These are phyloP conservation scores for Amaranthus cruentus DNA, from an alignment of 148 eudicot species.

Conservation along the genomic window DNA sequence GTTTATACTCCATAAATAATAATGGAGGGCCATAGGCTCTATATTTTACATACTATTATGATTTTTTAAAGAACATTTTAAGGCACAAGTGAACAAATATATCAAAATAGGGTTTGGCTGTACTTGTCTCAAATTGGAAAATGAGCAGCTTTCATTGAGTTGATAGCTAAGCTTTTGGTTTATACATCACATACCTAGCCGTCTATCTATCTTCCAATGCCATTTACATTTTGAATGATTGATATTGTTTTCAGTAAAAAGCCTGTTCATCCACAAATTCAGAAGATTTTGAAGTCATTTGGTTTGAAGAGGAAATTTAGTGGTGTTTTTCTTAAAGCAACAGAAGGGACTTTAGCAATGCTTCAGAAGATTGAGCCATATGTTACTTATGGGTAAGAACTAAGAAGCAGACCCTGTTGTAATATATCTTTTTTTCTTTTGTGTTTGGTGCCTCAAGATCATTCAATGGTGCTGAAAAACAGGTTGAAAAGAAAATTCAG, in stretches of 20 bases:
- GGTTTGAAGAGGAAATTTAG: slow-evolving; percentile 53
- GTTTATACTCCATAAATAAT: too few relatives aligned
- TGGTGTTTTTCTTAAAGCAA: slow-evolving; percentile 85
- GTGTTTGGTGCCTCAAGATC: neutral
- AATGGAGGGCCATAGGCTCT: too few relatives aligned
- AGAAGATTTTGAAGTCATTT: slow-evolving; percentile 58
- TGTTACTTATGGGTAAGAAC: slow-evolving; percentile 78
- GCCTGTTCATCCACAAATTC: slow-evolving; percentile 65
- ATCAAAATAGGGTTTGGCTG: too few relatives aligned
- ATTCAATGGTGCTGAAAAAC: too few relatives aligned
- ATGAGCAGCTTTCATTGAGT: too few relatives aligned
- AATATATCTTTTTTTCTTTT: neutral
- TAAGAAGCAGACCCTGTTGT: slow-evolving; percentile 23
- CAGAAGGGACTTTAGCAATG: slow-evolving; percentile 51
- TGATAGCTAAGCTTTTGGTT: neutral
- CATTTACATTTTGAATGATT: slow-evolving; percentile 7
- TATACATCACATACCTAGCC: neutral
- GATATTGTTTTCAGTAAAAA: slow-evolving; percentile 44
- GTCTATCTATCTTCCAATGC: neutral
- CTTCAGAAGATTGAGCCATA: slow-evolving; percentile 83
- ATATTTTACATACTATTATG: too few relatives aligned
- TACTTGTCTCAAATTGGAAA: too few relatives aligned
- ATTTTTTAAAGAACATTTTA: too few relatives aligned
- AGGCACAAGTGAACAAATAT: too few relatives aligned
- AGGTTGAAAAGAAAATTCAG: too few relatives aligned